phyloP scores from a whole-genome alignment of 2,329 filamentous ascomycete species.

The Chaetomium globosum region DNA sequence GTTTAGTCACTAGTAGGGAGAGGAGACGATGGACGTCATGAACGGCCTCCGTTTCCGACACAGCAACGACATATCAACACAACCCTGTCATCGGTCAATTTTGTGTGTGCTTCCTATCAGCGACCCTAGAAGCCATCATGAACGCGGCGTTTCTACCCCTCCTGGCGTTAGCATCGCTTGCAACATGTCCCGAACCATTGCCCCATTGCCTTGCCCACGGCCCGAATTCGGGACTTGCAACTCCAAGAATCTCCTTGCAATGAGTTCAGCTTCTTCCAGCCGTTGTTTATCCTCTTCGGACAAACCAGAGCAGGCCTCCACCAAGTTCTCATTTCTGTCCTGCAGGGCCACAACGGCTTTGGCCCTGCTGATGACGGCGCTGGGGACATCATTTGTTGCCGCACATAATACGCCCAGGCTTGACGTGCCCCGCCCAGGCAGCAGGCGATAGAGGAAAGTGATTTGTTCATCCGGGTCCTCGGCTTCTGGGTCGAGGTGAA shows the following conservation, averaged over 20 bases:
- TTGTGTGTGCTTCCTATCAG: background rate
- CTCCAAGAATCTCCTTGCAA: slow-evolving; percentile 61
- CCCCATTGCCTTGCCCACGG: background rate
- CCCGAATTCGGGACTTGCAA: slow-evolving; percentile 35
- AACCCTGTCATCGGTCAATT: background rate
- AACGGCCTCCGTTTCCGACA: background rate
- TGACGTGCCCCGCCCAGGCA: slow-evolving; percentile 68
- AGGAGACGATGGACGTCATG: background rate
- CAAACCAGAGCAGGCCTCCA: slow-evolving; percentile 69
- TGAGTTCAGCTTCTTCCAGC: slow-evolving; percentile 66
- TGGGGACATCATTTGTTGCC: slow-evolving; percentile 79
- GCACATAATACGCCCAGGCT: slow-evolving; percentile 90
- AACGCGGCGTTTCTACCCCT: background rate
- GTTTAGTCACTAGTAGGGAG: background rate
- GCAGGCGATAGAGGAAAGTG: slow-evolving; percentile 73
- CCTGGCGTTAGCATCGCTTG: slow-evolving; percentile 15
- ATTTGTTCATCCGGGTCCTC: slow-evolving; percentile 62
- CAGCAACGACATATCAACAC: slow-evolving; percentile 8
- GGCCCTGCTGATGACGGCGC: slow-evolving; percentile 71
- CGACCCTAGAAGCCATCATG: background rate
- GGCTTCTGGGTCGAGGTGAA: slow-evolving; percentile 60
- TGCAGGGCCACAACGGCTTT: slow-evolving; percentile 70
- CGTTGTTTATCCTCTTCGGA: slow-evolving; percentile 64
- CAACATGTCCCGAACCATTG: slow-evolving; percentile 26
- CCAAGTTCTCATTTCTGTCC: slow-evolving; percentile 73